Evolutionary conservation across 2,329 filamentous ascomycete genomes (phyloP).

Genomic region (Epichloe scottii): DNA sequence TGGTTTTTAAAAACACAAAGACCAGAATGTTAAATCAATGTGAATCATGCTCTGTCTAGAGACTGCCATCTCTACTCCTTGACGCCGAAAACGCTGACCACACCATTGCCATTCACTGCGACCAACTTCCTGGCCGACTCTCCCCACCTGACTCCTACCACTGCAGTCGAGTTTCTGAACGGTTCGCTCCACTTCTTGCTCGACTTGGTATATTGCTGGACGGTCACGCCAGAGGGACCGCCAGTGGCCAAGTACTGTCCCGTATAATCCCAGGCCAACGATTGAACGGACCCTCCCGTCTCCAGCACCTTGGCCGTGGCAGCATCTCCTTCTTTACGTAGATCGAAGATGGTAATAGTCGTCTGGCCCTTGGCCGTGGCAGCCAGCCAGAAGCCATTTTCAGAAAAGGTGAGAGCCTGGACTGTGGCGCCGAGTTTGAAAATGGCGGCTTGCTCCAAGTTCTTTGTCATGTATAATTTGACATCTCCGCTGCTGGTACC

Average conservation of each 20-base stretch:
- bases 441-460: conserved; percentile 60
- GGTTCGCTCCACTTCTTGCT: conserved; percentile 84
- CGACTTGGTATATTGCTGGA: conserved; percentile 81
- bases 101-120: conserved; percentile 61
- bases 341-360: conserved; percentile 76
- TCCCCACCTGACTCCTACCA: conserved; percentile 68
- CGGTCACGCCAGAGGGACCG: conserved; percentile 67
- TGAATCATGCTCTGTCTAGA: background rate
- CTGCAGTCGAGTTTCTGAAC: conserved; percentile 61
- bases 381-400: conserved; percentile 95
- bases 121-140: conserved; percentile 61
- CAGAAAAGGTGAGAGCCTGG: conserved; percentile 71
- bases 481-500: conserved; percentile 72
- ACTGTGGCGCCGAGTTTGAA: conserved; percentile 61
- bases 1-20: background rate
- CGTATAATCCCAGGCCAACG: conserved; percentile 83
- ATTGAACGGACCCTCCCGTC: conserved; percentile 63
- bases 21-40: background rate
- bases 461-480: conserved; percentile 80
- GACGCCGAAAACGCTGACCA: conserved; percentile 55
- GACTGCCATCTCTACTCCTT: conserved; percentile 26
- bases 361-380: conserved; percentile 67
- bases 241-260: conserved; percentile 82
- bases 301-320: conserved; percentile 76
- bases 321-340: conserved; percentile 80